A percentile compares a stretch with the other conserved stretches of the same genome.
Conservation (phyloP, 2,329 filamentous ascomycete genomes). For the Pochonia chlamydosporia region DNA sequence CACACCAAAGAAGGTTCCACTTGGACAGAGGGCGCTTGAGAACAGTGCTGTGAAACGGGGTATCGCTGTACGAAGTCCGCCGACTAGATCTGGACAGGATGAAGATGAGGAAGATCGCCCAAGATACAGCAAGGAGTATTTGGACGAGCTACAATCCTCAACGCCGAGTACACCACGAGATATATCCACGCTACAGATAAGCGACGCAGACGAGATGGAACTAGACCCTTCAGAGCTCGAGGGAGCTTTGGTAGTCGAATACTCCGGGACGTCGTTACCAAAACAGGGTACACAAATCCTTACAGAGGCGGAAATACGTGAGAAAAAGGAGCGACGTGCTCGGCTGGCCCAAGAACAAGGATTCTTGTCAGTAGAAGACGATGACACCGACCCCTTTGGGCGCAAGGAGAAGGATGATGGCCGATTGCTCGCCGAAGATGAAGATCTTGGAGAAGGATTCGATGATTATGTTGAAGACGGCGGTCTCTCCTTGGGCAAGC, state of each 20-base stretch:
- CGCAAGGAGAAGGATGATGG: slow-evolving; percentile 62
- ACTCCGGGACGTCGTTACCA: slow-evolving; percentile 23
- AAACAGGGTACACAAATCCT: slow-evolving; percentile 52
- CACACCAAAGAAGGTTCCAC: slow-evolving; percentile 59
- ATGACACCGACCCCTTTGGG: slow-evolving; percentile 36
- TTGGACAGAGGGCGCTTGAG: slow-evolving; percentile 60
- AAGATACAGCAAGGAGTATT: slow-evolving; percentile 78
- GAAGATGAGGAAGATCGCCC: slow-evolving; percentile 64
- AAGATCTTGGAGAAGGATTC: slow-evolving; percentile 89
- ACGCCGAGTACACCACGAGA: slow-evolving; percentile 78
- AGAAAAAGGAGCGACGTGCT: slow-evolving; percentile 86
- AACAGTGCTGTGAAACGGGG: slow-evolving; percentile 57
- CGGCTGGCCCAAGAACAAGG: slow-evolving; percentile 66
- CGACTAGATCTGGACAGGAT: slow-evolving; percentile 41
- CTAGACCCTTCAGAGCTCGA: slow-evolving; percentile 57
- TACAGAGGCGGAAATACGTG: slow-evolving; percentile 77
- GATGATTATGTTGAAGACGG: slow-evolving; percentile 88
- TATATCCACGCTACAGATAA: slow-evolving; percentile 37
- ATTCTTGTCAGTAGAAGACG: slow-evolving; percentile 58
- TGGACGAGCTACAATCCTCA: slow-evolving; percentile 78
- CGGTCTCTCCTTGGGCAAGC: slow-evolving; percentile 68
- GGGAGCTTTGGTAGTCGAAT: slow-evolving; percentile 59
- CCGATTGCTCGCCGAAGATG: slow-evolving; percentile 76
- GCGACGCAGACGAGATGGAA: slow-evolving; percentile 46
- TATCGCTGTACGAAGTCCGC: slow-evolving; percentile 42